Percentiles rank a stretch among this genome's conserved stretches.
phyloP scores from a whole-genome alignment of 2,329 filamentous ascomycete genomes.

The Colletotrichum karsti region DNA sequence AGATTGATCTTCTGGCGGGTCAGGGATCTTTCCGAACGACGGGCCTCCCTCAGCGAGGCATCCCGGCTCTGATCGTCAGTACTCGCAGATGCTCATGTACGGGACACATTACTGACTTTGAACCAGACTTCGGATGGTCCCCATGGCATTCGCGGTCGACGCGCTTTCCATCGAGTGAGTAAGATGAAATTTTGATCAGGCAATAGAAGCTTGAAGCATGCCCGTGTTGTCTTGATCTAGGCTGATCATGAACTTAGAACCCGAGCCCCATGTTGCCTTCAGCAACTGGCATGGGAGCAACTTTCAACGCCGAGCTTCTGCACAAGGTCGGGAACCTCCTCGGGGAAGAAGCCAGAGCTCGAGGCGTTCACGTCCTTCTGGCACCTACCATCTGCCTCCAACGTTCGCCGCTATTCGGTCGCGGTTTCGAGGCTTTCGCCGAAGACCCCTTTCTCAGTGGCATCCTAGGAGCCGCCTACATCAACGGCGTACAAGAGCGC shows the following conservation, averaged over 20 bases:
- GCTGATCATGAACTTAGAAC: slow-evolving; percentile 17
- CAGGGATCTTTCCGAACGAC: slow-evolving; percentile 25
- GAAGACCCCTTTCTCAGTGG: slow-evolving; percentile 57
- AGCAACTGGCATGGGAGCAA: slow-evolving; percentile 58
- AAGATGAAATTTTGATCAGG: not conserved
- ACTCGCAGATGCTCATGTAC: no score
- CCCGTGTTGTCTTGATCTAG: not conserved
- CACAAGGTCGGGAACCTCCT: slow-evolving; percentile 64
- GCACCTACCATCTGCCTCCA: slow-evolving; percentile 68
- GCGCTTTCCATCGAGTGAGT: slow-evolving; percentile 14
- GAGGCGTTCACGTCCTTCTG: slow-evolving; percentile 76
- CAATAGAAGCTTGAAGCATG: not conserved
- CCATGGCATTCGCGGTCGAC: slow-evolving; percentile 23
- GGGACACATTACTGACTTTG: not conserved
- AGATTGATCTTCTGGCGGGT: slow-evolving; percentile 29
- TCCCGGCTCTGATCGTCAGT: slow-evolving; percentile 19
- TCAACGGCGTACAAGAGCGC: slow-evolving; percentile 52
- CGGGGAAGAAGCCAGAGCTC: slow-evolving; percentile 60
- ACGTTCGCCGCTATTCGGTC: slow-evolving; percentile 54
- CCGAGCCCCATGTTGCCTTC: slow-evolving; percentile 36
- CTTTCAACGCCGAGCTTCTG: slow-evolving; percentile 68
- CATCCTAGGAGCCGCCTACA: slow-evolving; percentile 49
- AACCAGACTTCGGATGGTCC: slow-evolving; percentile 18
- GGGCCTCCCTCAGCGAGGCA: slow-evolving; percentile 24
- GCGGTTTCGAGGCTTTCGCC: slow-evolving; percentile 56